A percentile compares a stretch with the other conserved stretches of the same genome.
These are phyloP conservation scores for Trichoderma brevicompactum DNA, from an alignment of 2,329 filamentous ascomycete genomes.

Conservation along the genomic window DNA sequence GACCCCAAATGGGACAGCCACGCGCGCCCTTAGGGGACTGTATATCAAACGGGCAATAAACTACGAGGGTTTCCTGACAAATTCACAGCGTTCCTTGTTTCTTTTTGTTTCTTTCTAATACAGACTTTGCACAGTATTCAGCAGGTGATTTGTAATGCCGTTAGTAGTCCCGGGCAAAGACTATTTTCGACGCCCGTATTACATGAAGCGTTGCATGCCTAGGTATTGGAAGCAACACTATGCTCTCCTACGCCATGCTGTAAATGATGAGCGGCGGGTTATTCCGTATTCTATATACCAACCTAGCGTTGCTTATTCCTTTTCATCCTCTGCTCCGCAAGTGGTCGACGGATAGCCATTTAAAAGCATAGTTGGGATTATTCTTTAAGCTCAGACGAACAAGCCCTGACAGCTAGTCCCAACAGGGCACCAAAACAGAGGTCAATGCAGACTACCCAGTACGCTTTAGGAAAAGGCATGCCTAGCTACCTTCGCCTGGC, in stretches of 20 bases:
- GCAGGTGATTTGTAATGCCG: neutral
- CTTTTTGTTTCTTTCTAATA: neutral
- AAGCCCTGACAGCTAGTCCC: neutral
- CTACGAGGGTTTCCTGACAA: neutral
- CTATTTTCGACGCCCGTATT: no score
- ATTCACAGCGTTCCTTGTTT: neutral
- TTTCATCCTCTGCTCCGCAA: neutral
- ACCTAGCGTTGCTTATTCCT: neutral
- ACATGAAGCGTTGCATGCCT: no score
- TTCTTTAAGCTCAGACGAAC: neutral
- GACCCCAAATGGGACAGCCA: no score
- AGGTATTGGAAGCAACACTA: neutral
- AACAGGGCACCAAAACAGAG: neutral
- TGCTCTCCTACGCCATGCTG: neutral
- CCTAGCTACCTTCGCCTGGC: neutral
- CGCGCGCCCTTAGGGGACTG: neutral
- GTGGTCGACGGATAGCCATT: slow-evolving; percentile 1
- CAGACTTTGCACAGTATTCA: no score
- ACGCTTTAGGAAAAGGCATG: neutral
- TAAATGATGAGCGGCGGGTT: neutral
- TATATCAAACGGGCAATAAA: neutral
- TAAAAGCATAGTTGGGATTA: neutral
- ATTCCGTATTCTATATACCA: neutral
- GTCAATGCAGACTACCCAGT: neutral
- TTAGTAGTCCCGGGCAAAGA: no score